A percentile compares a stretch with the other conserved stretches of the same genome.
phyloP scores from a whole-genome alignment of 2,329 filamentous ascomycete genomes.

The Penicillium sp. region DNA sequence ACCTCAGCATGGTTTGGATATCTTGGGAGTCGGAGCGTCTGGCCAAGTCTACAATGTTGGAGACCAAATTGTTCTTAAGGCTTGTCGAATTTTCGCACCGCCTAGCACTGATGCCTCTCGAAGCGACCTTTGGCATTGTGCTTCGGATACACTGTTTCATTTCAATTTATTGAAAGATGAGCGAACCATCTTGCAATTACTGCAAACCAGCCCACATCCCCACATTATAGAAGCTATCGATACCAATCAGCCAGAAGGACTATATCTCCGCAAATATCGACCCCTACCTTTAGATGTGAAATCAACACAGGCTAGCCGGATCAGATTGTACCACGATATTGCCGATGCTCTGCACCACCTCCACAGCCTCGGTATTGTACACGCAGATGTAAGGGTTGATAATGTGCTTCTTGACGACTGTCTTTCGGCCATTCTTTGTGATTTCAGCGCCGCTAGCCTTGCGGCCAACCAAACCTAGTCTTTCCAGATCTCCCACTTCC shows the following conservation, averaged over 20 bases:
- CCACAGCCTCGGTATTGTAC: constrained; percentile 32
- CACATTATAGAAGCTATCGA: constrained; percentile 35
- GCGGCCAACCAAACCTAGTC: constrained; percentile 25
- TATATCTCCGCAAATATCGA: constrained; percentile 37
- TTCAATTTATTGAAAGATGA: constrained; percentile 22
- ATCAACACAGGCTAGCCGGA: constrained; percentile 22
- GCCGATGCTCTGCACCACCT: constrained; percentile 31
- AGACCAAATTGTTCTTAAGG: no score
- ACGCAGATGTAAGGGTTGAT: constrained; percentile 33
- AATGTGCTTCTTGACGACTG: constrained; percentile 32
- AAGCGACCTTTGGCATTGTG: no score
- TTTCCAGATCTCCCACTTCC: constrained; percentile 31
- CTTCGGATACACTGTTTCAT: no score
- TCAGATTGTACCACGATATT: constrained; percentile 32
- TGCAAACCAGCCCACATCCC: constrained; percentile 28
- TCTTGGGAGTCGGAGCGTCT: no score
- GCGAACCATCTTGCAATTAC: constrained; percentile 23
- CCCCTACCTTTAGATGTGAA: constrained; percentile 13
- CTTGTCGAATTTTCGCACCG: no score
- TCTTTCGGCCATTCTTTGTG: constrained; percentile 23
- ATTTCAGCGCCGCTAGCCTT: constrained; percentile 23
- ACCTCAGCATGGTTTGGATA: no score
- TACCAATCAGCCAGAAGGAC: constrained; percentile 31
- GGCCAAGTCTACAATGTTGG: no score
- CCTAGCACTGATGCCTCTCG: no score